Evolutionary conservation across 2,329 filamentous ascomycete genomes (phyloP), one percentile per base, ranked within the genome.

Genomic region (Aspergillus chevalieri): DNA sequence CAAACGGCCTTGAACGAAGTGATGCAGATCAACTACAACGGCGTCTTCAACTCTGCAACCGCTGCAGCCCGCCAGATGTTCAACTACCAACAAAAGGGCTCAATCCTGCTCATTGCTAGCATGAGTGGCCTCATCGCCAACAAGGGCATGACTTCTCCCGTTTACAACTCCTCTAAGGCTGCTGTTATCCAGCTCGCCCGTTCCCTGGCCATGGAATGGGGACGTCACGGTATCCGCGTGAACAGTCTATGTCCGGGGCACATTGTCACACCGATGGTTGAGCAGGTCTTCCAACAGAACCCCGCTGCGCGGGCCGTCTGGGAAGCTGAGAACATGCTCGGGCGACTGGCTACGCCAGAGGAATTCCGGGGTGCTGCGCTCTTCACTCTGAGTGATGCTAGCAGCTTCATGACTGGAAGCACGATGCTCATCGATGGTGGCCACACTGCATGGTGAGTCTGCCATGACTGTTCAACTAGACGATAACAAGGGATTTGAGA

Each of bases 341-440:
- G 77, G 7, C 70, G 78, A 21, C 58, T 82, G 42, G 79, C 79
- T 4, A 70, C 68, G 6, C 77, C 79, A 0, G 78, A 82, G 54
- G 80, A 83, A 54, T 81, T 81, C 60, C 76, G 81, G 51, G 79
- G 85, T 4, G 83, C 85, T 1, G 84, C 83, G 2, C 78, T 85
- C 8, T 87, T 86, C 64, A 72, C 86, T 56, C 70, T 86, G 19
- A 84, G 81, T 57, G 80, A 85, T 59, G 83, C 83, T 2, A 85
- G 81, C 64, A 80, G 79, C 51, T 87, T 84, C 62, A 86, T 87
- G 82, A 87, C 84, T 0, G 84, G 82, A 1, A 78, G 80, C 30
- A 84, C 87, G 56, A 63, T 89, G 62, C 72, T 84, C 28, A 84
- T 89, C 44, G 86, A 89, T 61, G 86, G 86, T 9, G 86, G 86